These are phyloP conservation scores for Gamsiella multidivaricata DNA, from an alignment of 192 early-diverging fungal species.

Conservation along the genomic window DNA sequence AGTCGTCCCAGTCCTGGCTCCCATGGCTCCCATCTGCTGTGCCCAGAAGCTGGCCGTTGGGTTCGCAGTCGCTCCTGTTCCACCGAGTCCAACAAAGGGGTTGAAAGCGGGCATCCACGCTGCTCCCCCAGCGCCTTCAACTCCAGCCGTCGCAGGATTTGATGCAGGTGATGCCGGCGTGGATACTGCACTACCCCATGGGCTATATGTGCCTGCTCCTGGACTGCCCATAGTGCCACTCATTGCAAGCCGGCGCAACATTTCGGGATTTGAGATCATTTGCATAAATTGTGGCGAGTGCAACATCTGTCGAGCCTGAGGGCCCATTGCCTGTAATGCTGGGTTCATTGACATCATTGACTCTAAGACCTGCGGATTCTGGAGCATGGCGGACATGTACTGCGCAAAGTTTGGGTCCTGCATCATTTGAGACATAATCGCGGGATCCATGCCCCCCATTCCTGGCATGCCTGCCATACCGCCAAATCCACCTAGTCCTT, in stretches of 20 bases:
- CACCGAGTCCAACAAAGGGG: conserved; percentile 55
- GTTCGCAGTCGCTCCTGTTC: conserved; percentile 8
- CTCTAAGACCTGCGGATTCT: conserved; percentile 88
- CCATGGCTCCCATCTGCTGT: conserved; percentile 15
- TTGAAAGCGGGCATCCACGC: conserved; percentile 23
- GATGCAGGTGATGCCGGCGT: conserved; percentile 8
- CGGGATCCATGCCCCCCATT: conserved; percentile 69
- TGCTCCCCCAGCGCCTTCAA: neutral
- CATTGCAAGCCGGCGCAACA: conserved; percentile 73
- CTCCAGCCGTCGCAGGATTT: conserved; percentile 1
- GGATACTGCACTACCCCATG: conserved; percentile 8
- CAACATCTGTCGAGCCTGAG: conserved; percentile 86
- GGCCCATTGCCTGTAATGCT: conserved; percentile 78
- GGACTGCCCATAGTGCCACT: conserved; percentile 5
- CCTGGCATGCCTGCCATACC: conserved; percentile 56
- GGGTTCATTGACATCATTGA: conserved; percentile 87
- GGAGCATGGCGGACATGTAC: conserved; percentile 81
- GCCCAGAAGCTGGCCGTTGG: conserved; percentile 18
- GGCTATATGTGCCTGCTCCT: conserved; percentile 3
- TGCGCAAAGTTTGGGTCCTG: conserved; percentile 85
- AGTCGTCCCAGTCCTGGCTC: conserved; percentile 7
- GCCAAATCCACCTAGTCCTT: neutral
- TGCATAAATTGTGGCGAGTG: conserved; percentile 75
- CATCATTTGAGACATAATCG: conserved; percentile 67
- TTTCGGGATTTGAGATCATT: conserved; percentile 87